Conservation (phyloP, 345 rosid genomes). For the Populus nigra region DNA sequence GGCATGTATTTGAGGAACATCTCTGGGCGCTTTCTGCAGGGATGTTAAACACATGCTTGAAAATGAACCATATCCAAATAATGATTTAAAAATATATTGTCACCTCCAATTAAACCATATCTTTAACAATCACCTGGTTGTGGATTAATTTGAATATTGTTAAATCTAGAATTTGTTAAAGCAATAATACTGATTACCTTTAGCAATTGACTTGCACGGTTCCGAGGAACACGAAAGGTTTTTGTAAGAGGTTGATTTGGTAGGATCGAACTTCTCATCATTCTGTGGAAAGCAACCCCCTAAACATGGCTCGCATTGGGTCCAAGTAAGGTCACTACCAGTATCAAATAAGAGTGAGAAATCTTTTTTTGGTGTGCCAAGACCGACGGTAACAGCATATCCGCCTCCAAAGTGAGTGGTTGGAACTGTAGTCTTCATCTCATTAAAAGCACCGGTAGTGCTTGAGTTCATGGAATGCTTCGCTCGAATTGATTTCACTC, state of each 20-base stretch:
- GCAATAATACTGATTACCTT: background rate
- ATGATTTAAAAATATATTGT: too few species aligned
- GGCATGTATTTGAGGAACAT: background rate
- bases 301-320: conserved; percentile 17
- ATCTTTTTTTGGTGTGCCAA: conserved; percentile 26
- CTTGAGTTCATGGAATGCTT: background rate
- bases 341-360: conserved; percentile 25
- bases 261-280: conserved; percentile 9
- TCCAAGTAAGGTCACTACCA: conserved; percentile 29
- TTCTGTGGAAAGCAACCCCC: conserved; percentile 2
- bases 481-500: background rate
- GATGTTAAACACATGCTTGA: too few species aligned
- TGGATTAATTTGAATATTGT: too few species aligned
- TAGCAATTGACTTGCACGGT: background rate
- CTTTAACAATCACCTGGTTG: too few species aligned
- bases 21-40: background rate
- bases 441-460: background rate
- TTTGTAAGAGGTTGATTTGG: background rate
- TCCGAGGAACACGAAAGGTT: background rate
- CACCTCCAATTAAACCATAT: too few species aligned
- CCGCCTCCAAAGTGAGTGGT: background rate
- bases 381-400: conserved; percentile 6
- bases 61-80: too few species aligned
- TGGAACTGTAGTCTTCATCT: background rate
- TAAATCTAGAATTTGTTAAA: background rate